Percentiles rank a stretch among this genome's conserved stretches.
These are phyloP conservation scores for Neurospora sp. DNA, from an alignment of 495 filamentous ascomycete genomes.

Conservation along the genomic window DNA sequence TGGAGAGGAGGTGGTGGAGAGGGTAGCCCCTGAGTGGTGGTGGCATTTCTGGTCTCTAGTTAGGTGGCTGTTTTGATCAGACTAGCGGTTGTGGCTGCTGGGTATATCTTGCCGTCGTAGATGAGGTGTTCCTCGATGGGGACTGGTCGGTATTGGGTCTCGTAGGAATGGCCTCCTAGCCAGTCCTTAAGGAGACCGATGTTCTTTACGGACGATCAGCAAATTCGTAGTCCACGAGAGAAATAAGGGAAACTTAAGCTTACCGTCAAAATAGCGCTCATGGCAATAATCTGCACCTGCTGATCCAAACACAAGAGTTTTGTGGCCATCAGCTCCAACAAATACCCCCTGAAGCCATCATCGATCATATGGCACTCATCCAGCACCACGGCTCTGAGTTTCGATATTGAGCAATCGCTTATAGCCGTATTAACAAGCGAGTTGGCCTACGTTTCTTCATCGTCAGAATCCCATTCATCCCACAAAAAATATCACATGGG, in stretches of 20 bases:
- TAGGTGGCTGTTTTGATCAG: slow-evolving; percentile 54
- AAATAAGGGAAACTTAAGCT: slow-evolving; percentile 4
- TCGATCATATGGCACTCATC: slow-evolving; percentile 80
- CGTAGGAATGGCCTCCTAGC: slow-evolving; percentile 62
- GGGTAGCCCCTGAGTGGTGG: slow-evolving; percentile 10
- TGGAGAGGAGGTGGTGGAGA: slow-evolving; percentile 23
- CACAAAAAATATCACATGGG: too few relatives aligned
- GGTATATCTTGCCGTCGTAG: slow-evolving; percentile 63
- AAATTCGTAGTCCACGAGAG: neutral
- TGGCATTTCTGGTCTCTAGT: slow-evolving; percentile 30
- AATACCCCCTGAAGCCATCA: slow-evolving; percentile 69
- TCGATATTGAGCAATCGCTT: slow-evolving; percentile 57
- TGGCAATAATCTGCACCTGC: slow-evolving; percentile 65
- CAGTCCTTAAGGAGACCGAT: slow-evolving; percentile 57
- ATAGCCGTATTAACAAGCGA: slow-evolving; percentile 67
- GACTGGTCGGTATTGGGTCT: slow-evolving; percentile 64
- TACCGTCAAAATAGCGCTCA: slow-evolving; percentile 74
- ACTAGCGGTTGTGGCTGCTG: slow-evolving; percentile 48
- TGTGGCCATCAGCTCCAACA: slow-evolving; percentile 71
- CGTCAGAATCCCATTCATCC: slow-evolving; percentile 8
- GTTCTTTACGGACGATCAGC: slow-evolving; percentile 41
- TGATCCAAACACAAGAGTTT: slow-evolving; percentile 64
- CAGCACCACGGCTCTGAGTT: slow-evolving; percentile 59
- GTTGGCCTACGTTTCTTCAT: slow-evolving; percentile 49
- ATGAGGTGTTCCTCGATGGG: slow-evolving; percentile 69